Conservation (phyloP, 352 stramenopile species). For the Plasmopara muralis region DNA sequence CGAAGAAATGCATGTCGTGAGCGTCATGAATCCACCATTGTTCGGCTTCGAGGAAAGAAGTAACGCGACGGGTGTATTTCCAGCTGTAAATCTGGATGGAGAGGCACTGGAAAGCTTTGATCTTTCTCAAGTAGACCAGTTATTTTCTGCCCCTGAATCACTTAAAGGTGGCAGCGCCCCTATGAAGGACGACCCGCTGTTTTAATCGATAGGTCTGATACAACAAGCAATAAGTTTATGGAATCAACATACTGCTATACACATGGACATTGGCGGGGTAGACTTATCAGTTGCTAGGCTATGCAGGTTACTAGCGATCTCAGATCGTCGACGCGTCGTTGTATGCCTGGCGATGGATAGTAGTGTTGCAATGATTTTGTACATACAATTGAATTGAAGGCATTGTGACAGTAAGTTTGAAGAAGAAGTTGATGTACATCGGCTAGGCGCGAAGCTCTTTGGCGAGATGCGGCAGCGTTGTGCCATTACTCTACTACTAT, state of each 20-base stretch:
- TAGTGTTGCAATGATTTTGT: too few species aligned
- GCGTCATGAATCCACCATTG: constrained; percentile 77
- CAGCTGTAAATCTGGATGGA: constrained; percentile 57
- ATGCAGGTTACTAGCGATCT: too few species aligned
- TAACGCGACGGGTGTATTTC: constrained; percentile 51
- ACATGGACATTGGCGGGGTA: not conserved
- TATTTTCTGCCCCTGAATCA: constrained; percentile 71
- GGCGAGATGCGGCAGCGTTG: constrained; percentile 58
- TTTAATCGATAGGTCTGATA: constrained; percentile 28
- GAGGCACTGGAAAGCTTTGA: constrained; percentile 52
- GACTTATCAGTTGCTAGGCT: too few species aligned
- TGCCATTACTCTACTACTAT: constrained; percentile 42
- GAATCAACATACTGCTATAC: not conserved
- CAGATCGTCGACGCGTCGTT: too few species aligned
- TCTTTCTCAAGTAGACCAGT: constrained; percentile 34
- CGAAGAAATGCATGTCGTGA: constrained; percentile 67
- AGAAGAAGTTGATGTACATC: too few species aligned
- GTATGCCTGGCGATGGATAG: too few species aligned
- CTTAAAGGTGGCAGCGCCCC: constrained; percentile 66
- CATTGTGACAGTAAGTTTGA: too few species aligned
- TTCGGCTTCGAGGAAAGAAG: constrained; percentile 47
- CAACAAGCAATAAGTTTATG: not conserved
- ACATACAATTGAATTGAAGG: too few species aligned
- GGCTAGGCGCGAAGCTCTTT: too few species aligned
- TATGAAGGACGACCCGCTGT: constrained; percentile 78